Percentiles rank a stretch among this genome's conserved stretches.
These are phyloP conservation scores for Phytophthora tentaculata DNA, from an alignment of 352 stramenopile genomes.

Conservation along the genomic window DNA sequence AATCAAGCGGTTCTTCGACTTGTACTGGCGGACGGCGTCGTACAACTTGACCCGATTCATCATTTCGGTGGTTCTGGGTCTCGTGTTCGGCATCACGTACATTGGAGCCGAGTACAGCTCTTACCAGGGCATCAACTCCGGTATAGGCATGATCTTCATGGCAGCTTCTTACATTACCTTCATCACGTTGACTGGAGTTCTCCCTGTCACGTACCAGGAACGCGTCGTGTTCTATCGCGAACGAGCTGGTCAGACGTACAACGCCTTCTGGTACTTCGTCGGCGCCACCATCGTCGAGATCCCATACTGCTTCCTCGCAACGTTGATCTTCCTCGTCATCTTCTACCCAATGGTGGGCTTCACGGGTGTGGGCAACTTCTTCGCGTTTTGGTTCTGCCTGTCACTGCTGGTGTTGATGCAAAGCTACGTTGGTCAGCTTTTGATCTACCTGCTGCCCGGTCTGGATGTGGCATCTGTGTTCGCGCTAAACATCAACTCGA, in stretches of 20 bases:
- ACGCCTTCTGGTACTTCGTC: conserved; percentile 25
- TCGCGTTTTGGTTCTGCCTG: conserved; percentile 23
- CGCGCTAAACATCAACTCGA: conserved; percentile 5
- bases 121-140: conserved; percentile 37
- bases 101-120: conserved; percentile 35
- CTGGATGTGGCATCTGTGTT: conserved; percentile 13
- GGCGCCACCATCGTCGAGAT: conserved; percentile 18
- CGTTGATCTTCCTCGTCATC: conserved; percentile 14
- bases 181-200: conserved; percentile 9
- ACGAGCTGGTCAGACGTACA: conserved; percentile 20
- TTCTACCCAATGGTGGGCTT: conserved; percentile 35
- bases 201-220: conserved; percentile 10
- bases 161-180: not conserved
- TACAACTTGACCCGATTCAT: conserved; percentile 34
- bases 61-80: conserved; percentile 55
- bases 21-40: conserved; percentile 25
- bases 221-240: conserved; percentile 21
- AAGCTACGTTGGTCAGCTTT: conserved; percentile 14
- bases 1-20: conserved; percentile 22
- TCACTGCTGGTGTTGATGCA: conserved; percentile 19
- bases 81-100: conserved; percentile 76
- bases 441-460: conserved; percentile 12
- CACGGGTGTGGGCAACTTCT: conserved; percentile 18
- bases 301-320: conserved; percentile 10
- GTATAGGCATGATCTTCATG: conserved; percentile 45